Conservation (phyloP, 352 stramenopile genomes). For the Globisporangium nagaii region DNA sequence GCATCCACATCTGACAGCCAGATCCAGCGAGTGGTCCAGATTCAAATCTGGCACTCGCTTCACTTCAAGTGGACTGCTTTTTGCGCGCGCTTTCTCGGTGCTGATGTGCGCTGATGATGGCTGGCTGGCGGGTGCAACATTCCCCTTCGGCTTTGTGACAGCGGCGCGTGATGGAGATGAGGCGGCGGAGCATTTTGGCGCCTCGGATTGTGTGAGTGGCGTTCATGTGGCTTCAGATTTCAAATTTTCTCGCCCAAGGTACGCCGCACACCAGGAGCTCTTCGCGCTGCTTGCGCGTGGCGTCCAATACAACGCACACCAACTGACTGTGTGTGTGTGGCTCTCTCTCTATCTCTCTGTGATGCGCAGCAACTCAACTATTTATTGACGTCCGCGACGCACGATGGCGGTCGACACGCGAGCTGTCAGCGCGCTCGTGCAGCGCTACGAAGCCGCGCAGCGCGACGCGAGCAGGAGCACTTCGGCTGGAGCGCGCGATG, state of each 20-base stretch:
- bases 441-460: conserved; percentile 7
- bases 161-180: no score
- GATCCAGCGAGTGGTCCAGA: conserved; percentile 7
- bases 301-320: neutral
- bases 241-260: neutral
- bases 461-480: neutral
- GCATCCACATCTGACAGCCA: no score
- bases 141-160: no score
- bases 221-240: conserved; percentile 7
- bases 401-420: conserved; percentile 1
- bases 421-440: conserved; percentile 5
- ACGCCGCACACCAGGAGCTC: neutral
- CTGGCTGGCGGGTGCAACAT: no score
- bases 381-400: neutral
- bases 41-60: conserved; percentile 7
- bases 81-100: conserved; percentile 5
- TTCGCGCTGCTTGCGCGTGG: neutral
- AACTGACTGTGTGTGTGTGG: neutral
- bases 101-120: neutral
- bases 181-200: no score
- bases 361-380: neutral
- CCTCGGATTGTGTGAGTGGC: no score
- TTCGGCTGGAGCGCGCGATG: neutral
- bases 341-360: neutral
- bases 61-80: conserved; percentile 3